Evolutionary conservation across 164 flowering plant species (phyloP).

Genomic region (Amborella trichopoda): DNA sequence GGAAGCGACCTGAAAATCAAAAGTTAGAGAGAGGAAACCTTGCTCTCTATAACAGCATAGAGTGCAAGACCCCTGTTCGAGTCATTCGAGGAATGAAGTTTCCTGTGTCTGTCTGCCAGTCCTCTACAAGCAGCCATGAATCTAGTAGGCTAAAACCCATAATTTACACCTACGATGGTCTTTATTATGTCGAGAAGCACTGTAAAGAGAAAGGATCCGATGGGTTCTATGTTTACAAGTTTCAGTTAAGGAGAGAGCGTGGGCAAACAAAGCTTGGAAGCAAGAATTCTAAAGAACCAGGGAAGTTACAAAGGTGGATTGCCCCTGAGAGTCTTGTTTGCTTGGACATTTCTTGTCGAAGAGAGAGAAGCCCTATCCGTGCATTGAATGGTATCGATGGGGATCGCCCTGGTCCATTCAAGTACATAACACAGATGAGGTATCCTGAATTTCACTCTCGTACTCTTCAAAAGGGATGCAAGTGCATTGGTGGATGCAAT

Average conservation of each 20-base stretch:
- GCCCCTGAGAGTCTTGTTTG: constrained; percentile 42
- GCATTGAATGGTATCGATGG: constrained; percentile 61
- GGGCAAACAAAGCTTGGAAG: constrained; percentile 70
- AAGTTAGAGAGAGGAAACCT: constrained; percentile 73
- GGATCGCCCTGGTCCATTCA: constrained; percentile 51
- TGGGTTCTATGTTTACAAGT: constrained; percentile 52
- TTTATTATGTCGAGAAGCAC: constrained; percentile 45
- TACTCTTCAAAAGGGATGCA: constrained; percentile 52
- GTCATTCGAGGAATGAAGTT: constrained; percentile 68
- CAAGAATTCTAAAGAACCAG: constrained; percentile 27
- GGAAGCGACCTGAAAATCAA: constrained; percentile 46
- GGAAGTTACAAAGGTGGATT: constrained; percentile 28
- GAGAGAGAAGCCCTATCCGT: constrained; percentile 50
- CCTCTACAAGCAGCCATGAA: constrained; percentile 18
- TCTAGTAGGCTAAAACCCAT: constrained; percentile 8
- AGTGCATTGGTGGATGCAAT: constrained; percentile 48
- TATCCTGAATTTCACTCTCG: constrained; percentile 51
- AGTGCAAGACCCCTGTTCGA: constrained; percentile 44
- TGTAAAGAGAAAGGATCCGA: constrained; percentile 45
- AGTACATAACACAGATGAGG: constrained; percentile 41
- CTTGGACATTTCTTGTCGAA: constrained; percentile 53
- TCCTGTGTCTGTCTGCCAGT: constrained; percentile 16
- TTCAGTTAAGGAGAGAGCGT: constrained; percentile 48
- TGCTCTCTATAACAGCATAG: constrained; percentile 48
- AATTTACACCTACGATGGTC: constrained; percentile 57